Evolutionary conservation across 805 yeast species (phyloP).

Genomic region (Saturnispora bothae): DNA sequence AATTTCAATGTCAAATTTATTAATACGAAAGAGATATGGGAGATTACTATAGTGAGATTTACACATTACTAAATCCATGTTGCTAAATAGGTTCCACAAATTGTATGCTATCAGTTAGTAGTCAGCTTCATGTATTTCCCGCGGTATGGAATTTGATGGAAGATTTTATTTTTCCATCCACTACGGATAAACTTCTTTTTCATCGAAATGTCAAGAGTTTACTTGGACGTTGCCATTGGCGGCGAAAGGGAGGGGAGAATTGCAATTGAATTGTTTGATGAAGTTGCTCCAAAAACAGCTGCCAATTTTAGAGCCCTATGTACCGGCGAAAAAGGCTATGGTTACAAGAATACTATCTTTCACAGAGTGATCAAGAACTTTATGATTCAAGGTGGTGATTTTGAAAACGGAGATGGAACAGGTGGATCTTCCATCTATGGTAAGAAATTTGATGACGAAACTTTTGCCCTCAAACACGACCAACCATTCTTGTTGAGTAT

Average conservation of each 20-base stretch:
- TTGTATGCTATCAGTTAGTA: too few relatives aligned
- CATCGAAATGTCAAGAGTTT: conserved; percentile 41
- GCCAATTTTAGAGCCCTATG: conserved; percentile 84
- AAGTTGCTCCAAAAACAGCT: conserved; percentile 72
- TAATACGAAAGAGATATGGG: too few relatives aligned
- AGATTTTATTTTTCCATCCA: neutral
- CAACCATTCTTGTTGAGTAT: conserved; percentile 82
- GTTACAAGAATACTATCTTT: conserved; percentile 80
- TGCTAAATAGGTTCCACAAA: too few relatives aligned
- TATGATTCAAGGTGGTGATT: conserved; percentile 95
- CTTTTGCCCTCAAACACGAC: conserved; percentile 65
- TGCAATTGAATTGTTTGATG: conserved; percentile 53
- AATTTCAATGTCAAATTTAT: too few relatives aligned
- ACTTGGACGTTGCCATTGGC: conserved; percentile 70
- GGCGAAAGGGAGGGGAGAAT: conserved; percentile 63
- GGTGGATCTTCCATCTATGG: conserved; percentile 82
- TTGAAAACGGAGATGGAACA: conserved; percentile 60
- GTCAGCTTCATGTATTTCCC: too few relatives aligned
- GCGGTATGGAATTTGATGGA: too few relatives aligned
- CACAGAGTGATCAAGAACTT: conserved; percentile 85
- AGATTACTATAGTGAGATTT: too few relatives aligned
- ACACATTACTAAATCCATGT: too few relatives aligned
- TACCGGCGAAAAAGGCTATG: conserved; percentile 76
- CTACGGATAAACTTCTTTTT: neutral
- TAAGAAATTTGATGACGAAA: conserved; percentile 84